phyloP scores from a whole-genome alignment of 306 rosid genomes.

The Vigna mungo region DNA sequence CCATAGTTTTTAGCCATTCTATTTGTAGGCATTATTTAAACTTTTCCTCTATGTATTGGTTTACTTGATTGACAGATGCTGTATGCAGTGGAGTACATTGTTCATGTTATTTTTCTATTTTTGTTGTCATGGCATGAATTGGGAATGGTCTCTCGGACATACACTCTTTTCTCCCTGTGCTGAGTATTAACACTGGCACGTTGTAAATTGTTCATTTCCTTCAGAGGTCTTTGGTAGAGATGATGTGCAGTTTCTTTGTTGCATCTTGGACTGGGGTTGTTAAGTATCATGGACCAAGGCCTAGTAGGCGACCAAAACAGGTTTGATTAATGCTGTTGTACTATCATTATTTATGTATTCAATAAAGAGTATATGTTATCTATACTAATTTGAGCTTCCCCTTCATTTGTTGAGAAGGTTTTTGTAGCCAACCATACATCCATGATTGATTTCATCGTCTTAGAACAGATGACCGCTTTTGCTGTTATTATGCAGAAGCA shows the following conservation, averaged over 20 bases:
- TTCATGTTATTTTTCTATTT: conserved; percentile 4
- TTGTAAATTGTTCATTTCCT: conserved; percentile 37
- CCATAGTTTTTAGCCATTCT: conserved; percentile 21
- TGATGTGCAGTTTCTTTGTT: conserved; percentile 96
- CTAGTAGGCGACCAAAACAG: conserved; percentile 91
- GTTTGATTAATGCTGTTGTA: conserved; percentile 44
- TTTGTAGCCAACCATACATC: conserved; percentile 97
- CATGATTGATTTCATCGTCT: conserved; percentile 95
- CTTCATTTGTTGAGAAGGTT: conserved; percentile 65
- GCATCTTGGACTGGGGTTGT: conserved; percentile 99
- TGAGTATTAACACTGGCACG: conserved; percentile 15
- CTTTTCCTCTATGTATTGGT: neutral
- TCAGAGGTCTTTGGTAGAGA: conserved; percentile 92
- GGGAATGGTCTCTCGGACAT: neutral
- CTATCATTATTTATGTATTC: conserved; percentile 26
- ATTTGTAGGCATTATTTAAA: conserved; percentile 14
- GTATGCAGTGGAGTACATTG: conserved; percentile 28
- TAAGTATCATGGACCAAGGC: conserved; percentile 96
- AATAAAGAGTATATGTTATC: conserved; percentile 26
- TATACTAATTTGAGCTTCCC: conserved; percentile 27
- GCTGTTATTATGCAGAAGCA: conserved; percentile 99
- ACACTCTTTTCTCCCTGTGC: neutral
- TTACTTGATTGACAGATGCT: conserved; percentile 12
- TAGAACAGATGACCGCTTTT: conserved; percentile 99
- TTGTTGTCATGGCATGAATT: neutral